A percentile compares a stretch with the other conserved stretches of the same genome.
Evolutionary conservation across 768 basidiomycete species (phyloP).

Genomic region (Daedaleopsis nitida): DNA sequence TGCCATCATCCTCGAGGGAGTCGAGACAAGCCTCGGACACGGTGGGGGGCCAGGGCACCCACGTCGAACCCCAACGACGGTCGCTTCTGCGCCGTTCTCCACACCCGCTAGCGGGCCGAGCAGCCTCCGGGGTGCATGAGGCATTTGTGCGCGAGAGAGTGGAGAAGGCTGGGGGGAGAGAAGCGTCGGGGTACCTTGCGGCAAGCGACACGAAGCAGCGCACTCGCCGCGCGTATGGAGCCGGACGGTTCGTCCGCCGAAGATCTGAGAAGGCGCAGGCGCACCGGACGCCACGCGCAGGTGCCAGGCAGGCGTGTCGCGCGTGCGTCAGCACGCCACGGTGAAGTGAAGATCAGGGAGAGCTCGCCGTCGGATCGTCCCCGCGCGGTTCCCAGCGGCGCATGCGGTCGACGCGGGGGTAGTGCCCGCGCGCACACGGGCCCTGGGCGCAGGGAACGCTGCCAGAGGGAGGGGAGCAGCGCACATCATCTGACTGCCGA

Average conservation of each 20-base stretch:
- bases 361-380: neutral
- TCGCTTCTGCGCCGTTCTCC: neutral
- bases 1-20: neutral
- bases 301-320: neutral
- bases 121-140: neutral
- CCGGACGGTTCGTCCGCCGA: neutral
- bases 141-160: neutral
- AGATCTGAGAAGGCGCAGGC: neutral
- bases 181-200: neutral
- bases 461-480: conserved; percentile 13
- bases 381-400: neutral
- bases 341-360: neutral
- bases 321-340: neutral
- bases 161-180: neutral
- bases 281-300: too few relatives aligned
- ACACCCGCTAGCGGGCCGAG: neutral
- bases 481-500: conserved; percentile 16
- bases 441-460: conserved; percentile 18
- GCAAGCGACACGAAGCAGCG: neutral
- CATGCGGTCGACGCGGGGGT: conserved; percentile 7
- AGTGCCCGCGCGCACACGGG: conserved; percentile 3
- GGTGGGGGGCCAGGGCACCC: neutral
- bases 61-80: neutral
- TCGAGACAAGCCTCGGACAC: neutral
- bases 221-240: neutral